Conservation (phyloP, 768 basidiomycete species). For the Tulasnella sp. region DNA sequence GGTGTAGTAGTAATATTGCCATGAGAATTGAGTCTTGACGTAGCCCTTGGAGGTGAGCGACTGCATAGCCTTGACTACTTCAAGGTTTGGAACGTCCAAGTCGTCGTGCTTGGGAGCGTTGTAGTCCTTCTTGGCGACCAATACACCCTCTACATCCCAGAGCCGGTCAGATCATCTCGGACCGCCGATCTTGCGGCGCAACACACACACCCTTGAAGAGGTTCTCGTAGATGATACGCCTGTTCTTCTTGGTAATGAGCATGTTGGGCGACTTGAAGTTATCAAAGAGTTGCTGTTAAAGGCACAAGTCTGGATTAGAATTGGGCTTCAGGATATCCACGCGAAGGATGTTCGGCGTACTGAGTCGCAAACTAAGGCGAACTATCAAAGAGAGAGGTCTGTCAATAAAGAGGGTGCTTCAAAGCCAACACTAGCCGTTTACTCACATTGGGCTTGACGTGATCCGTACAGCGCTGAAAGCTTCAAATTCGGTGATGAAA, state of each 20-base stretch:
- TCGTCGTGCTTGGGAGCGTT: constrained; percentile 98
- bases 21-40: constrained; percentile 99
- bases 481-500: constrained; percentile 19
- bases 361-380: not conserved
- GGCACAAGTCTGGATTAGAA: constrained; percentile 26
- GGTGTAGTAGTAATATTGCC: constrained; percentile 99
- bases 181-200: not conserved
- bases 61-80: constrained; percentile 74
- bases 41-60: constrained; percentile 71
- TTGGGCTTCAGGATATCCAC: not conserved
- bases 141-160: constrained; percentile 77
- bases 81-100: constrained; percentile 64
- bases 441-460: constrained; percentile 13
- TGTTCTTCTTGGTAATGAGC: constrained; percentile 96
- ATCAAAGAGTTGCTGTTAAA: not conserved
- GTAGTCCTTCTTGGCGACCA: constrained; percentile 99
- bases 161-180: not conserved
- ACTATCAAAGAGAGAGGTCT: not conserved
- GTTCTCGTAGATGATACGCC: constrained; percentile 96
- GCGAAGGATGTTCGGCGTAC: not conserved
- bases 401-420: not conserved
- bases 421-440: not conserved
- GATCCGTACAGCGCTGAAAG: not conserved
- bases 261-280: constrained; percentile 56
- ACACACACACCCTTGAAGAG: constrained; percentile 97